phyloP scores from a whole-genome alignment of 805 yeast genomes.

The Brettanomyces naardenensis region DNA sequence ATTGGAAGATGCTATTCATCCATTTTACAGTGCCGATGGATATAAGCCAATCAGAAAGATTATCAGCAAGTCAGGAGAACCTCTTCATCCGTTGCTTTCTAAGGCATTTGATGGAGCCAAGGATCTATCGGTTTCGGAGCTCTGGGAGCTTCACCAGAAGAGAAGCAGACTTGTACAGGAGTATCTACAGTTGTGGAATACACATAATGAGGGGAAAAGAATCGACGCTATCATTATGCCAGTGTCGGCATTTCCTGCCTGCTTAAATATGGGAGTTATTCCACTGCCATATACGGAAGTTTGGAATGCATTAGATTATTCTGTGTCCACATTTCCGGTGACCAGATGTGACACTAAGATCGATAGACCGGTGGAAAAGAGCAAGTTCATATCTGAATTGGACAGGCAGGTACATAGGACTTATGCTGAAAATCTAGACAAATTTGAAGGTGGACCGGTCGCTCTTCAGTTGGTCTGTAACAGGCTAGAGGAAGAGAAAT shows the following conservation, averaged over 20 bases:
- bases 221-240: conserved; percentile 44
- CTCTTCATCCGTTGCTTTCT: conserved; percentile 21
- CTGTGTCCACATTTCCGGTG: conserved; percentile 36
- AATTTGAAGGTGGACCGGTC: conserved; percentile 42
- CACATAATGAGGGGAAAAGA: conserved; percentile 26
- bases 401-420: conserved; percentile 31
- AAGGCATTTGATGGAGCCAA: conserved; percentile 12
- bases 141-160: conserved; percentile 35
- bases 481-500: conserved; percentile 53
- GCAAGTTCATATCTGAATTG: conserved; percentile 22
- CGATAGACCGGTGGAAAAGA: conserved; percentile 30
- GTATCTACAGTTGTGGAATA: conserved; percentile 29
- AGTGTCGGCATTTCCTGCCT: conserved; percentile 37
- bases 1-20: conserved; percentile 30
- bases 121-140: conserved; percentile 26
- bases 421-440: conserved; percentile 38
- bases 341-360: conserved; percentile 28
- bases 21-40: conserved; percentile 39
- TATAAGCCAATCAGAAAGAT: conserved; percentile 23
- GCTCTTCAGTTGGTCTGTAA: conserved; percentile 47
- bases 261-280: conserved; percentile 26
- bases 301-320: conserved; percentile 44
- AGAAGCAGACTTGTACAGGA: conserved; percentile 28
- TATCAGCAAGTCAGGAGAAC: conserved; percentile 34
- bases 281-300: conserved; percentile 37